Conservation (phyloP, 192 early-diverging fungal genomes). For the Cetraspora pellucida region DNA sequence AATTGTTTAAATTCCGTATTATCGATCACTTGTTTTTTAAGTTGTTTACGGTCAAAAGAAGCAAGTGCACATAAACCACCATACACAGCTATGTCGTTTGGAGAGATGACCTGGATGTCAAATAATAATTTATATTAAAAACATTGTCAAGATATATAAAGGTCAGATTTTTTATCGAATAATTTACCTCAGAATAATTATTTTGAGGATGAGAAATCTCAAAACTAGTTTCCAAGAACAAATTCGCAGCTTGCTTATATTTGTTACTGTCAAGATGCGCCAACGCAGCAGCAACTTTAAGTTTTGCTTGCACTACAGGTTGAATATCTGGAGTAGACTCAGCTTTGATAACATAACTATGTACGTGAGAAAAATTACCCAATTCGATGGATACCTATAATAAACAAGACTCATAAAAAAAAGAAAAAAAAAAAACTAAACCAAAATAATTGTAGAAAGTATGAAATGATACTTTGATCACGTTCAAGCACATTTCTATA, state of each 20-base stretch:
- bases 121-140: constrained; percentile 35
- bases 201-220: constrained; percentile 39
- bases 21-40: constrained; percentile 72
- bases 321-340: constrained; percentile 64
- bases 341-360: constrained; percentile 71
- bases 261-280: constrained; percentile 62
- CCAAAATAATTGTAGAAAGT: neutral
- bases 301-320: constrained; percentile 55
- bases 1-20: constrained; percentile 74
- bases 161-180: neutral
- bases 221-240: constrained; percentile 64
- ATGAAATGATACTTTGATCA: constrained; percentile 65
- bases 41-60: constrained; percentile 70
- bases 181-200: constrained; percentile 49
- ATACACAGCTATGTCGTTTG: constrained; percentile 84
- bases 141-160: constrained; percentile 7
- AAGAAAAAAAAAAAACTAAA: neutral
- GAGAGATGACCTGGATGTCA: constrained; percentile 56
- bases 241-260: constrained; percentile 62
- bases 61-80: constrained; percentile 79
- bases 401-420: neutral
- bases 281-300: constrained; percentile 68
- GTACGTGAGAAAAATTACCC: constrained; percentile 70
- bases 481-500: constrained; percentile 79
- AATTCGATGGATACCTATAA: constrained; percentile 65